Evolutionary conservation across 1,139 yeast species (phyloP), one percentile per base, ranked within the genome.

Genomic region (Zygosaccharomyces pseudobailii): DNA sequence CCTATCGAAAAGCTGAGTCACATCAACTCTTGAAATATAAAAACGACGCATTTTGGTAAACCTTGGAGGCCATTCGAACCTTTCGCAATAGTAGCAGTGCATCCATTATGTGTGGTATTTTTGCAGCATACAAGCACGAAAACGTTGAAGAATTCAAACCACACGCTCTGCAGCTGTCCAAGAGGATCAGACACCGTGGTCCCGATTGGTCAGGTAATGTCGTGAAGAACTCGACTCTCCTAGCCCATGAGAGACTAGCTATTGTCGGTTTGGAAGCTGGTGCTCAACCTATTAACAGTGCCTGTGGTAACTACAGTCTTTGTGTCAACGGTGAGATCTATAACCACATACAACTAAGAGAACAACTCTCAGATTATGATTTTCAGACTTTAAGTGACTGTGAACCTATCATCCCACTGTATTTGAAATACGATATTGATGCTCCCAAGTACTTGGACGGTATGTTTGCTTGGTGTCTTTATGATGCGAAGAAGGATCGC

Each of bases 161-260:
- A 50, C 83, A 82, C 66, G 97, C 97, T 42, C 76, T 92, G 56
- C 94, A 87, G 68, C 78, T 87, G 66, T 79, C 97, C 55, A 90
- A 89, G 72, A 79, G 89, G 71, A 84, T 90, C 68, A 85, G 98
- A 74, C 98, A 92, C 72, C 85, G 98, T 72, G 98, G 98, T 61
- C 98, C 98, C 57, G 98, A 92, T 73, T 92, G 98, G 98, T 80
- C 90, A 40, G 98, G 98, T 64, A 89, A 88, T 80, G 69, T 79
- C 56, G 74, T 79, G 56, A 80, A 82, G 65, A 87, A 88, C 80
- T 70, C 75, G 57, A 87, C 97, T 46, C 83, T 85, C 55, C 72
- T 92, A 61, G 82, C 87, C 60, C 98, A 92, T 68, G 97, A 92
- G 74, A 86, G 98, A 74, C 78, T 92, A 66, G 95, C 97, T 59